Evolutionary conservation across 1,284 basidiomycete species (phyloP).

Genomic region (Gastroboletus turbinatus): DNA sequence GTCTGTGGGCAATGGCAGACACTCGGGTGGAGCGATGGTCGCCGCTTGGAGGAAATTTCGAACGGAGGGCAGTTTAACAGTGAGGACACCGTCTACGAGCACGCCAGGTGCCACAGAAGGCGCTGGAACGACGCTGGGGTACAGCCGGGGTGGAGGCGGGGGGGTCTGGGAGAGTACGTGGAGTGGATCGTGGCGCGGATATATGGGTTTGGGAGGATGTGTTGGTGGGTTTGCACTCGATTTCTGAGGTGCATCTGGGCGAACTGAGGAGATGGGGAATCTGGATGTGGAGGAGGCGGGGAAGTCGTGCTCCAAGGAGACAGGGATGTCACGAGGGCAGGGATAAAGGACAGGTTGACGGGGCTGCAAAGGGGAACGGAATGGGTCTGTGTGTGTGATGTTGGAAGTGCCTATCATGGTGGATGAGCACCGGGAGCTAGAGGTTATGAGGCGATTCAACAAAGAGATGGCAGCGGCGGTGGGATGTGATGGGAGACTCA

Average conservation of each 20-base stretch:
- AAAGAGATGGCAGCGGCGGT: neutral
- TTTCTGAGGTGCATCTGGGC: conserved; percentile 26
- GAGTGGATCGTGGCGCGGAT: conserved; percentile 35
- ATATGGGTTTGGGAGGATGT: conserved; percentile 28
- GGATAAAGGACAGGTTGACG: conserved; percentile 16
- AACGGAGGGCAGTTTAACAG: conserved; percentile 29
- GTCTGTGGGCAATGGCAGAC: conserved; percentile 31
- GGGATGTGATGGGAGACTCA: neutral
- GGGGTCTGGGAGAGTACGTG: conserved; percentile 30
- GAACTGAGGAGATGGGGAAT: conserved; percentile 34
- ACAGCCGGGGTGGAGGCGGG: conserved; percentile 24
- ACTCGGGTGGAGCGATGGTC: conserved; percentile 29
- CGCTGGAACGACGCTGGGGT: conserved; percentile 20
- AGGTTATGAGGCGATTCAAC: conserved; percentile 13
- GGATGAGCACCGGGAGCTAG: conserved; percentile 16
- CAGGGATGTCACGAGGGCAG: conserved; percentile 3
- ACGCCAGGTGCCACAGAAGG: conserved; percentile 32
- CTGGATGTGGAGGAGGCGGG: conserved; percentile 23
- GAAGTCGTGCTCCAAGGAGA: conserved; percentile 23
- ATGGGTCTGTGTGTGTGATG: neutral
- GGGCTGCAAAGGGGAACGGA: conserved; percentile 17
- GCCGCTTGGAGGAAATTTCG: conserved; percentile 29
- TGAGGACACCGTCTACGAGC: conserved; percentile 35
- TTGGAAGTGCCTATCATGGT: conserved; percentile 19
- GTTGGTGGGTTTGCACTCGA: conserved; percentile 22